Base-by-base conservation (phyloP, 768 basidiomycete species). In the Boletus speciosus region DNA sequence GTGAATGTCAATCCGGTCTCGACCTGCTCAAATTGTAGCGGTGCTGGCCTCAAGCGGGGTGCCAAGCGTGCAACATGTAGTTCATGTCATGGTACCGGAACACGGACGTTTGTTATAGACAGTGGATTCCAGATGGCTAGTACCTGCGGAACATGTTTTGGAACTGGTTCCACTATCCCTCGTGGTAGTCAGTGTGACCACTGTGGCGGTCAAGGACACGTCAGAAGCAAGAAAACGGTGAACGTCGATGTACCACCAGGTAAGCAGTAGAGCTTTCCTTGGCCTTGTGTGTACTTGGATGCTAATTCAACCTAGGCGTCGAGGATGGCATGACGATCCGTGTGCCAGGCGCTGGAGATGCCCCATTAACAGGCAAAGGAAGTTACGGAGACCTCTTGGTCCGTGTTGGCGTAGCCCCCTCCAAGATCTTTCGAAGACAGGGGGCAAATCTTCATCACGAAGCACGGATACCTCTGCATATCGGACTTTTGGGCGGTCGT, bases 111-210 rank as follows among this genome's bases (percentile, higher is more conserved):
- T 70, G 85, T 92, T 49, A 82, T 99, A 65, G 86, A 92, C 66
- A 87, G 81, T 68, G 97, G 97, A 16, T 98, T 99, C 82, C 90
- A 93, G 68, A 95, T 99, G 93, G 86, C 93, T 23, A 90, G 85
- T 57, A 93, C 93, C 31, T 99, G 97, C 73, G 76, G 78, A 50
- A 67, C 81, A 27, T 99, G 97, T 71, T 77, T 80, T 16, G 97
- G 97, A 10, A 77, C 80, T 29, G 97, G 97, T 25, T 83, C 82
- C 40, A 82, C 81, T 2, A 82, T 97, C 34, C 93, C 93, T 52
- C 83, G 82, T 27, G 84, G 81, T 40, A 80, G 85, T 49, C 81
- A 88, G 61, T 99, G 97, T 68, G 78, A 80, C 11, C 75, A 78
- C 47, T 99, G 97, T 69, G 82, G 77, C 32, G 97, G 97, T 16